Base-by-base conservation (phyloP, 2,329 filamentous ascomycete genomes). In the Fusarium liriodendri region DNA sequence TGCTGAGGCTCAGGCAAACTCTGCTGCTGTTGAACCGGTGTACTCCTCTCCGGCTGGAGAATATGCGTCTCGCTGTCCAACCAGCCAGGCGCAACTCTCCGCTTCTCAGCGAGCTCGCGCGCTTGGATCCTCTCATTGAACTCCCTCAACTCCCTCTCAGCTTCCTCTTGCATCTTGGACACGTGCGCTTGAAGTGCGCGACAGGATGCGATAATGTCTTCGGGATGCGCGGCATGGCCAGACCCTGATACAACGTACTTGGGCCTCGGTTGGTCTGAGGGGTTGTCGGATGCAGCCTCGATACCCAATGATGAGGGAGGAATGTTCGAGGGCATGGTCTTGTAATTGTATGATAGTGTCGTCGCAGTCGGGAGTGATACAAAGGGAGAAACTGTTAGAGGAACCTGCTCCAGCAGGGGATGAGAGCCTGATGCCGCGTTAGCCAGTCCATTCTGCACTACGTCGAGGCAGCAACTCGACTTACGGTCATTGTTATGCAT, bases 341-440 rank as follows among this genome's bases (percentile, higher is more conserved):
- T 96, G 89, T 98, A 98, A 77, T 95, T 97, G 86, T 98, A 98
- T 27, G 97, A 96, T 9, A 99, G 90, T 0, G 95, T 98, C 22
- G 95, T 94, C 29, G 96, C 93, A 33, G 94, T 93, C 13, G 97
- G 97, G 35, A 99, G 92, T 69, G 93, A 93, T 78, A 98, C 91
- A 85, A 98, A 98, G 29, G 97, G 97, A 4, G 96, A 98, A 52
- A 98, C 95, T 59, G 95, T 97, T 64, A 99, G 87, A 33, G 97
- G 95, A 45, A 98, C 91, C 85, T 99, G 97, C 75, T 95, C 94
- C 55, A 99, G 91, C 74, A 98, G 90, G 18, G 93, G 94, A 84
- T 98, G 95, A 18, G 95, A 91, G 75, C 89, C 93, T 95, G n/a
- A 40, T 10, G 62, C 42, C 32, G 47, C 57, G 73, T 79, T 67